These are phyloP conservation scores for Phytophthora rubi DNA, from an alignment of 352 stramenopile species.

Conservation along the genomic window DNA sequence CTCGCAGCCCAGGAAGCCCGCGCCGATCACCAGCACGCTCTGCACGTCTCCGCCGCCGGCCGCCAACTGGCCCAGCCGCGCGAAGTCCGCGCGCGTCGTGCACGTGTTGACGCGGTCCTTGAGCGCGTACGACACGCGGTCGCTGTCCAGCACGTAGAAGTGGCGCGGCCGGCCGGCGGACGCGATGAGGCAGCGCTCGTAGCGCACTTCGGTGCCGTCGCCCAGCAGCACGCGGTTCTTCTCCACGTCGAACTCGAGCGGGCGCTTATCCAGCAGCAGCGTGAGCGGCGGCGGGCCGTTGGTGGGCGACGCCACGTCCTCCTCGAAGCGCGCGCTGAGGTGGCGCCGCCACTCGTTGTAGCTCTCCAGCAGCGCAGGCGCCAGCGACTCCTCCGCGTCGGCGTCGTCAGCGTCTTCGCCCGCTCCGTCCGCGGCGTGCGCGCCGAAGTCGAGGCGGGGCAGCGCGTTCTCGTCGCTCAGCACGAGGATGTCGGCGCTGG, in stretches of 20 bases:
- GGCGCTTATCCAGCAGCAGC: conserved; percentile 77
- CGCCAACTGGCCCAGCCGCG: conserved; percentile 71
- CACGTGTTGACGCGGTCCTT: conserved; percentile 89
- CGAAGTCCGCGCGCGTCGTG: conserved; percentile 83
- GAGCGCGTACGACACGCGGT: conserved; percentile 82
- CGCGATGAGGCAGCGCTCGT: conserved; percentile 90
- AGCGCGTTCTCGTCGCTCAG: conserved; percentile 83
- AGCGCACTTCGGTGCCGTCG: conserved; percentile 82
- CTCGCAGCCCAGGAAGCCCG: conserved; percentile 91
- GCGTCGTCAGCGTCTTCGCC: conserved; percentile 14
- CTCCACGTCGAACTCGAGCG: conserved; percentile 86
- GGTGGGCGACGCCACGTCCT: conserved; percentile 46
- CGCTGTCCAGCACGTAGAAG: conserved; percentile 90
- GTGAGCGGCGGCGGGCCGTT: conserved; percentile 53
- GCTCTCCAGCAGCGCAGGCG: conserved; percentile 72
- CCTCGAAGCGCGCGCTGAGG: conserved; percentile 80
- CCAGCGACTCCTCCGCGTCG: conserved; percentile 38
- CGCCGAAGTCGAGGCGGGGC: conserved; percentile 60
- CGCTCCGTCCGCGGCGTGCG: neutral
- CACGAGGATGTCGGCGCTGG: conserved; percentile 86
- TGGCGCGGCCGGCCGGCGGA: conserved; percentile 81
- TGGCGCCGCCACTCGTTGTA: conserved; percentile 93
- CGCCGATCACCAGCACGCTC: conserved; percentile 86
- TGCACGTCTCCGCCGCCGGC: conserved; percentile 41
- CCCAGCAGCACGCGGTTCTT: conserved; percentile 83